Conservation (phyloP, 192 early-diverging fungal species). For the Coemansia sp. region DNA sequence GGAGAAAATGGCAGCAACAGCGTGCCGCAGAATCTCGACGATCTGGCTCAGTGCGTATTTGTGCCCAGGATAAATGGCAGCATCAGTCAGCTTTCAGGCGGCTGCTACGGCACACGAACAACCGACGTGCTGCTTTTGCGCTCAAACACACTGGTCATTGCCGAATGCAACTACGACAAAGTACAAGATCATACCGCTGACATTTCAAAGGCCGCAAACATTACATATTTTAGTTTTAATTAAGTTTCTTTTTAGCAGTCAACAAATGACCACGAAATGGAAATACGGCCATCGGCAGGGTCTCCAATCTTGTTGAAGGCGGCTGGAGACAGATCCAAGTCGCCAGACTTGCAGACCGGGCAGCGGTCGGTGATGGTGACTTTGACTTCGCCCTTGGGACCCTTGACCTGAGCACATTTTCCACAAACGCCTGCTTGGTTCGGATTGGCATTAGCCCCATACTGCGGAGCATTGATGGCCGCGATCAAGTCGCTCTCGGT, state of each 20-base stretch:
- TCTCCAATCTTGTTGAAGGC: slow-evolving; percentile 58
- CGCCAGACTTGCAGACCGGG: slow-evolving; percentile 51
- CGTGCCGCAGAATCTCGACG: slow-evolving; percentile 15
- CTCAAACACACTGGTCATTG: slow-evolving; percentile 13
- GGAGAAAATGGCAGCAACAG: not conserved
- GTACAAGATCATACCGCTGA: not conserved
- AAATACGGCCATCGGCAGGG: slow-evolving; percentile 45
- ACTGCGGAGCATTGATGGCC: slow-evolving; percentile 59
- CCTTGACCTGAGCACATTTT: slow-evolving; percentile 49
- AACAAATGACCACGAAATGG: slow-evolving; percentile 56
- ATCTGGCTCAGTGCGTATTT: slow-evolving; percentile 36
- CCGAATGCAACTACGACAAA: slow-evolving; percentile 13
- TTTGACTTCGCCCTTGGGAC: slow-evolving; percentile 47
- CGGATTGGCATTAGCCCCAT: slow-evolving; percentile 52
- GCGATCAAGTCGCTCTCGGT: slow-evolving; percentile 53
- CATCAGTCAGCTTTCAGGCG: not conserved
- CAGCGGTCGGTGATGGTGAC: slow-evolving; percentile 58
- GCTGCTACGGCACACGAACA: slow-evolving; percentile 34
- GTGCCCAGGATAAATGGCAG: slow-evolving; percentile 18
- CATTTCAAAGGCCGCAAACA: not conserved
- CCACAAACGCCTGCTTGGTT: slow-evolving; percentile 54
- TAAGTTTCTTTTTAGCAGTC: slow-evolving; percentile 21
- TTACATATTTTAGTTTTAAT: not conserved
- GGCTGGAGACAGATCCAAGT: slow-evolving; percentile 56
- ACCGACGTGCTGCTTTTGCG: slow-evolving; percentile 34